A percentile compares a stretch with the other conserved stretches of the same genome.
Conservation (phyloP, 257 asterid species). For the Penstemon davidsonii region DNA sequence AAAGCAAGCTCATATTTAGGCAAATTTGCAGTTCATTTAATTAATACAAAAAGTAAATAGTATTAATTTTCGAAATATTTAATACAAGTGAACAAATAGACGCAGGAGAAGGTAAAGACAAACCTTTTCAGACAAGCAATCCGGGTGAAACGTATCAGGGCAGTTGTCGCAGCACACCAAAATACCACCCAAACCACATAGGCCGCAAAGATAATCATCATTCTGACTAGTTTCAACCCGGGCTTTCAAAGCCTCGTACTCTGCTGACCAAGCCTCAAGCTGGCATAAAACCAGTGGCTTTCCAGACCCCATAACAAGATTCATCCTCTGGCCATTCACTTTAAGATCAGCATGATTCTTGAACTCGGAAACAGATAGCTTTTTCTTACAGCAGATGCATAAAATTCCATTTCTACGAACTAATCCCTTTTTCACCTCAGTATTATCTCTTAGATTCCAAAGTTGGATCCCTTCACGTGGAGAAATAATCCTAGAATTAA, state of each 20-base stretch:
- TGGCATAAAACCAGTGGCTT: conserved; percentile 58
- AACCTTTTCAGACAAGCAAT: conserved; percentile 60
- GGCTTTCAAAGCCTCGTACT: conserved; percentile 46
- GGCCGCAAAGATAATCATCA: conserved; percentile 57
- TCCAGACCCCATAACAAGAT: conserved; percentile 53
- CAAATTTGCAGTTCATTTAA: not conserved
- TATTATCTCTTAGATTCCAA: conserved; percentile 36
- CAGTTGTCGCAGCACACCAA: conserved; percentile 63
- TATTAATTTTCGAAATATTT: not conserved
- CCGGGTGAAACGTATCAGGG: conserved; percentile 63
- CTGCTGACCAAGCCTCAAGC: conserved; percentile 75
- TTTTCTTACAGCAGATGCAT: conserved; percentile 48
- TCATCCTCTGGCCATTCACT: conserved; percentile 36
- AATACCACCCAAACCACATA: conserved; percentile 56
- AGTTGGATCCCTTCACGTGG: conserved; percentile 45
- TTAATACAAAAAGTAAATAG: not conserved
- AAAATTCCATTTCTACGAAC: conserved; percentile 43
- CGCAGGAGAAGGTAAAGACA: conserved; percentile 14
- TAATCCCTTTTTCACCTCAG: conserved; percentile 46
- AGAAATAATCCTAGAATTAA: conserved; percentile 44
- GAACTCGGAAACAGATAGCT: conserved; percentile 50
- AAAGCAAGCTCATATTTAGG: not conserved
- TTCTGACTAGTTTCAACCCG: conserved; percentile 29
- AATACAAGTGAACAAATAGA: not conserved
- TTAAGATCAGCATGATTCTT: conserved; percentile 46